Evolutionary conservation across 805 yeast genomes (phyloP).

Genomic region (Candida maltosa): DNA sequence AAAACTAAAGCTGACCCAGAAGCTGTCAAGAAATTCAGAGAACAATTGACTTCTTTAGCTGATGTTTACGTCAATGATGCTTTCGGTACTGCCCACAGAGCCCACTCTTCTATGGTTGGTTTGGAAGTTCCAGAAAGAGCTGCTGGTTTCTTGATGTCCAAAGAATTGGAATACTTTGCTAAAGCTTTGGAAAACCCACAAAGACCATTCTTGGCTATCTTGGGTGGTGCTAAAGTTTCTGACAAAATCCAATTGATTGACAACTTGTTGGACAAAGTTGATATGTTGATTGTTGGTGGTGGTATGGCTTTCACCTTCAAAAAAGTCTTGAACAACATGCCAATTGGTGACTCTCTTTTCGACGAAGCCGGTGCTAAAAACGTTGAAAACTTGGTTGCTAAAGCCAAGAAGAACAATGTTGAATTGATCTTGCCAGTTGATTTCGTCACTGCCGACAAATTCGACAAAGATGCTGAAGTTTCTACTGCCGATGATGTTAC

Average conservation of each 20-base stretch:
- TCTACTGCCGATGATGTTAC: slow-evolving; percentile 81
- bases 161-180: slow-evolving; percentile 95
- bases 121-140: slow-evolving; percentile 93
- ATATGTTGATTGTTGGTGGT: slow-evolving; percentile 93
- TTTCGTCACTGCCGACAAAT: slow-evolving; percentile 92
- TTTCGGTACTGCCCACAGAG: slow-evolving; percentile 99
- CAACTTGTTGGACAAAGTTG: slow-evolving; percentile 94
- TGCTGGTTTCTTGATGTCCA: slow-evolving; percentile 96
- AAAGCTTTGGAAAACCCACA: slow-evolving; percentile 97
- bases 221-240: slow-evolving; percentile 99
- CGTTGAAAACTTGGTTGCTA: slow-evolving; percentile 86
- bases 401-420: slow-evolving; percentile 95
- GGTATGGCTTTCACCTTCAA: slow-evolving; percentile 99
- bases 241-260: slow-evolving; percentile 98
- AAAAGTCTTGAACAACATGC: slow-evolving; percentile 81
- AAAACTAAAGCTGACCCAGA: slow-evolving; percentile 90
- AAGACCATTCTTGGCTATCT: slow-evolving; percentile 97
- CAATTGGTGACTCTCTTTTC: slow-evolving; percentile 88
- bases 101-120: slow-evolving; percentile 99
- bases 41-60: slow-evolving; percentile 85
- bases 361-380: slow-evolving; percentile 95
- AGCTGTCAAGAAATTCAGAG: slow-evolving; percentile 83
- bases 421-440: slow-evolving; percentile 93
- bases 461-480: slow-evolving; percentile 85
- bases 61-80: slow-evolving; percentile 98